Evolutionary conservation across 306 rosid species (phyloP).

Genomic region (Dryas octopetala): DNA sequence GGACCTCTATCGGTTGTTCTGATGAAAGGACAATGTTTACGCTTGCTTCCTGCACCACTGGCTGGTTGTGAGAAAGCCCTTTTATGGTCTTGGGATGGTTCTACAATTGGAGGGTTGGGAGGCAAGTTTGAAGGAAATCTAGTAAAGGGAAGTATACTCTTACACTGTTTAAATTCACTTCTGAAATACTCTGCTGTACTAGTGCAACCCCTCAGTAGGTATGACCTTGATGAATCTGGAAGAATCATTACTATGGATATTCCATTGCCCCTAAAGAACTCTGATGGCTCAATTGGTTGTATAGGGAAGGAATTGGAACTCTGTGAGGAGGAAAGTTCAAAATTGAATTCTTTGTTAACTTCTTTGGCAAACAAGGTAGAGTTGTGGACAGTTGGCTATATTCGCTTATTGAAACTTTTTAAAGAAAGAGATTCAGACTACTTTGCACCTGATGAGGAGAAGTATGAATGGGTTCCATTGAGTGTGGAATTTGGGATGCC

Average conservation of each 20-base stretch:
- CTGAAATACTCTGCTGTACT: constrained; percentile 82
- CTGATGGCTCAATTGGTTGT: constrained; percentile 64
- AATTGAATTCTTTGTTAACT: constrained; percentile 58
- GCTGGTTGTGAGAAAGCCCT: constrained; percentile 94
- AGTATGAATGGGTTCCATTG: constrained; percentile 91
- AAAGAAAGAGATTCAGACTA: constrained; percentile 50
- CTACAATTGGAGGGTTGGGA: constrained; percentile 82
- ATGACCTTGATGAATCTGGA: constrained; percentile 74
- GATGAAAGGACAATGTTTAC: constrained; percentile 92
- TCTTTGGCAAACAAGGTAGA: constrained; percentile 63
- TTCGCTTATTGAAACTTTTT: constrained; percentile 71
- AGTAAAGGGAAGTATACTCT: constrained; percentile 76
- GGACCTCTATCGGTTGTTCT: constrained; percentile 91
- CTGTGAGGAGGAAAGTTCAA: constrained; percentile 54
- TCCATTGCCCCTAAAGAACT: constrained; percentile 86
- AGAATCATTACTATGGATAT: constrained; percentile 70
- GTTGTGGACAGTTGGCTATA: constrained; percentile 84
- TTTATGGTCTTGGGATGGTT: constrained; percentile 95
- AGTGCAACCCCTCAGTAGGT: constrained; percentile 82
- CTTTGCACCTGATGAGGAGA: constrained; percentile 49
- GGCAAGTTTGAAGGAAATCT: constrained; percentile 79
- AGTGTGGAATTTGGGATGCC: constrained; percentile 94
- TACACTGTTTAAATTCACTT: constrained; percentile 89
- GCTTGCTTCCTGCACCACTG: constrained; percentile 94
- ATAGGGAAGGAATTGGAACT: constrained; percentile 71